Percentiles rank a stretch among this genome's conserved stretches.
Conservation (phyloP, 2,329 filamentous ascomycete species). For the Colletotrichum falcatum region DNA sequence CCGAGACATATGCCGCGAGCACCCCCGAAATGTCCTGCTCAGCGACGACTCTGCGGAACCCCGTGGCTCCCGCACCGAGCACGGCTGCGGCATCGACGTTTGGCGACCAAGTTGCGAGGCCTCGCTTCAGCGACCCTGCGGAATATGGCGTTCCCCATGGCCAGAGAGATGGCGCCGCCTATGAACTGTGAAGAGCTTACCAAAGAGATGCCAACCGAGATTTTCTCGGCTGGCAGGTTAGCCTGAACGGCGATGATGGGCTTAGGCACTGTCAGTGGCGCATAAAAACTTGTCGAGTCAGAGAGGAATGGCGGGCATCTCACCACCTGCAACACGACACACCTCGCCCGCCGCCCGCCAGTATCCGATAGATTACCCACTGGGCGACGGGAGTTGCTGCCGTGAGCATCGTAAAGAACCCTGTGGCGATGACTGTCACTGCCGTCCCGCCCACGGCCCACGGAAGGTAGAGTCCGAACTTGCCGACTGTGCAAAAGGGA, state of each 20-base stretch:
- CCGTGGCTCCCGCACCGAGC: slow-evolving; percentile 57
- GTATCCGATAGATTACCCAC: slow-evolving; percentile 42
- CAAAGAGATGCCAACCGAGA: slow-evolving; percentile 45
- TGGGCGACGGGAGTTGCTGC: slow-evolving; percentile 27
- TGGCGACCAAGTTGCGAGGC: slow-evolving; percentile 2
- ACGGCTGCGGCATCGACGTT: slow-evolving; percentile 47
- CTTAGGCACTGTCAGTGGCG: slow-evolving; percentile 31
- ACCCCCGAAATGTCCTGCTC: slow-evolving; percentile 50
- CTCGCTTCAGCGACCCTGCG: slow-evolving; percentile 9
- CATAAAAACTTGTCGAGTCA: neutral
- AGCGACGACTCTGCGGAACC: slow-evolving; percentile 50
- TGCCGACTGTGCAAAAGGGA: slow-evolving; percentile 25
- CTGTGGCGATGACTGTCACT: slow-evolving; percentile 33
- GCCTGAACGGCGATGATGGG: slow-evolving; percentile 45
- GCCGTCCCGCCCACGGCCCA: slow-evolving; percentile 36
- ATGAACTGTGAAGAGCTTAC: slow-evolving; percentile 46
- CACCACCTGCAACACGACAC: slow-evolving; percentile 45
- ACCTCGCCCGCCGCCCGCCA: slow-evolving; percentile 39
- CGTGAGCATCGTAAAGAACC: slow-evolving; percentile 40
- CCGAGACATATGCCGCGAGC: slow-evolving; percentile 54
- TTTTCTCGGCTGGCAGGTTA: slow-evolving; percentile 42
- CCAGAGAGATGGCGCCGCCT: slow-evolving; percentile 44
- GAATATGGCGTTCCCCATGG: slow-evolving; percentile 46
- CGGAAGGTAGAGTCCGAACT: slow-evolving; percentile 41
- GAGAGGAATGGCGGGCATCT: slow-evolving; percentile 50